Percentiles rank a stretch among this genome's conserved stretches.
phyloP scores from a whole-genome alignment of 441 rosid species.

The Gossypium lobatum region DNA sequence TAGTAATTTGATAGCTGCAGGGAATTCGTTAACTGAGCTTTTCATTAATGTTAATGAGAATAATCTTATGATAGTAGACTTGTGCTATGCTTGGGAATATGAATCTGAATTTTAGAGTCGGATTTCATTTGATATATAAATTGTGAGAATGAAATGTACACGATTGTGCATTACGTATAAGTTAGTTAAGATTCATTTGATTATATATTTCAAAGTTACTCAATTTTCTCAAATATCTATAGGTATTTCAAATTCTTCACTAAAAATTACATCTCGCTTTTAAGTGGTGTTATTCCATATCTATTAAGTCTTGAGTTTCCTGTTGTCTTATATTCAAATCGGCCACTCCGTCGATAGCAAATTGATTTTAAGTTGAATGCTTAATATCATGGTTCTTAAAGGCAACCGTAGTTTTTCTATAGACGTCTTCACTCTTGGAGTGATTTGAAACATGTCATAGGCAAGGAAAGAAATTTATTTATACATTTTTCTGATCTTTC shows the following conservation, averaged over 20 bases:
- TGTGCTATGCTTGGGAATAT: not conserved
- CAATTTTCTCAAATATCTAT: not conserved
- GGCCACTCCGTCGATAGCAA: not conserved
- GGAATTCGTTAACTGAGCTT: not conserved
- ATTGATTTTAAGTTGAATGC: not conserved
- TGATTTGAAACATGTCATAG: not conserved
- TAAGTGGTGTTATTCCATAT: not conserved
- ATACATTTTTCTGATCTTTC: not conserved
- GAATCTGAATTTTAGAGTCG: not conserved
- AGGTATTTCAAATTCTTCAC: not conserved
- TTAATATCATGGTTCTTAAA: not conserved
- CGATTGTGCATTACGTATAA: not conserved
- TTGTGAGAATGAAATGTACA: not conserved
- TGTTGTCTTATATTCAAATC: not conserved
- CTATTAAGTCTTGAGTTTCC: not conserved
- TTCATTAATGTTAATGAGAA: not conserved
- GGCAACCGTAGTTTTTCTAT: not conserved
- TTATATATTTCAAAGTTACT: not conserved
- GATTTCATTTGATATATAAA: not conserved
- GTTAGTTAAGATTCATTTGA: not conserved
- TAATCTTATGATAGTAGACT: not conserved
- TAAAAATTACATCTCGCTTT: not conserved
- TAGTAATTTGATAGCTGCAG: not conserved
- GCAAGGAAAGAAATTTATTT: not conserved
- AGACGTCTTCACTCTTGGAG: not conserved